Conservation (phyloP, 2,329 filamentous ascomycete genomes). For the Alternaria sp. region DNA sequence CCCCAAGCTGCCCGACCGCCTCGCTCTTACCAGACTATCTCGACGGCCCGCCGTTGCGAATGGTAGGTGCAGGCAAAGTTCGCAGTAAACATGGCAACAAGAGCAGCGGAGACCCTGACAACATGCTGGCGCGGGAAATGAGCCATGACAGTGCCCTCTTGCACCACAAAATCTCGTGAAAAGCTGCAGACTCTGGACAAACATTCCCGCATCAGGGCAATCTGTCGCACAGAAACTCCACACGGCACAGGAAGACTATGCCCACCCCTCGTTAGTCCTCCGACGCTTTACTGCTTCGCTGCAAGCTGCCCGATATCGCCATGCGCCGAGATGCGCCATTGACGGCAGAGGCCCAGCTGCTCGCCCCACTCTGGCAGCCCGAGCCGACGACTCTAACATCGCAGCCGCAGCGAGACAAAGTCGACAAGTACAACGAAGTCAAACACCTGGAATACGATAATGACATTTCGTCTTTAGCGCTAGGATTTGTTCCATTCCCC, state of each 20-base stretch:
- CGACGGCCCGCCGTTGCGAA: slow-evolving; percentile 11
- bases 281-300: slow-evolving; percentile 15
- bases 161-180: slow-evolving; percentile 5
- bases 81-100: slow-evolving; percentile 8
- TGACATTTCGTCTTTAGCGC: slow-evolving; percentile 37
- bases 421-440: not conserved
- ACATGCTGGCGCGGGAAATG: not conserved
- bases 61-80: slow-evolving; percentile 4
- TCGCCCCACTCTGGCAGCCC: slow-evolving; percentile 21
- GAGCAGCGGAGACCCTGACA: slow-evolving; percentile 13
- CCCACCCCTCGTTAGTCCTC: slow-evolving; percentile 17
- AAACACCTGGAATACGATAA: slow-evolving; percentile 16
- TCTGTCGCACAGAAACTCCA: slow-evolving; percentile 15
- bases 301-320: slow-evolving; percentile 24
- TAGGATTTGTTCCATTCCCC: slow-evolving; percentile 32
- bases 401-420: slow-evolving; percentile 5
- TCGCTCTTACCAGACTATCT: slow-evolving; percentile 8
- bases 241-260: slow-evolving; percentile 13
- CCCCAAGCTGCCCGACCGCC: not conserved
- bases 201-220: slow-evolving; percentile 17
- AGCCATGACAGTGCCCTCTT: not conserved
- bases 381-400: slow-evolving; percentile 13
- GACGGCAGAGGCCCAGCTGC: slow-evolving; percentile 19
- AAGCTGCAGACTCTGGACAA: slow-evolving; percentile 7
- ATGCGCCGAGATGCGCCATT: slow-evolving; percentile 20